Evolutionary conservation across 106 monocot genomes (phyloP), one percentile per base, ranked within the genome.

Genomic region (Hemerocallis citrina): DNA sequence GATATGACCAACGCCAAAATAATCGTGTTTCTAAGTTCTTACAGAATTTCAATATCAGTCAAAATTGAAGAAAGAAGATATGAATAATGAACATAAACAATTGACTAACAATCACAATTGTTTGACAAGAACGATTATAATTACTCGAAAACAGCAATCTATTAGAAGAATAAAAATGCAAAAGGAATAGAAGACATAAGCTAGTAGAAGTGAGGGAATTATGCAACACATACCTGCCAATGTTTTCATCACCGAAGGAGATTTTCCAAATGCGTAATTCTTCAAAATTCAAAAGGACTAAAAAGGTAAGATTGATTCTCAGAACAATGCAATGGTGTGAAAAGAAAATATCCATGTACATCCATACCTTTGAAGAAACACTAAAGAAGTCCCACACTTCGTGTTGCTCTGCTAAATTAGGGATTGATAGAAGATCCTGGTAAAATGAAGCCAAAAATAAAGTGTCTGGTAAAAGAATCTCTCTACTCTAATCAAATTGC

Each of bases 321-420:
- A 46, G n/a, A 64, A 10, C 57, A 76, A 15, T 39, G 17, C 37
- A 6, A 59, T 39, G 23, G 21, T 38, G 39, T 3, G 7, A 40
- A 23, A 16, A 27, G 8, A 40, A 59, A 59, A 14, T 25, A 59
- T 12, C 13, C 50, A 12, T 11, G 5, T 25, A 68, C n/a, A 46
- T n/a, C 15, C 11, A 63, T 81, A 98, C 98, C 79, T 79, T 98
- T 45, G 98, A 98, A 40, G 79, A 79, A 59, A 42, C 76, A 81
- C 98, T 92, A 23, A 98, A 59, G 33, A 98, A 98, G 59, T 98
- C 98, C 88, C 92, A 98, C 51, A 98, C 98, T 84, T 98, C 98
- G 82, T 82, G 98, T 68, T 98, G 91, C 58, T 98, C 98, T 54
- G 98, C 98, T 50, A 98, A 52, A 76, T 98, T 98, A 9, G 92